Evolutionary conservation across 345 rosid species (phyloP).

Genomic region (Iberis pinnata): DNA sequence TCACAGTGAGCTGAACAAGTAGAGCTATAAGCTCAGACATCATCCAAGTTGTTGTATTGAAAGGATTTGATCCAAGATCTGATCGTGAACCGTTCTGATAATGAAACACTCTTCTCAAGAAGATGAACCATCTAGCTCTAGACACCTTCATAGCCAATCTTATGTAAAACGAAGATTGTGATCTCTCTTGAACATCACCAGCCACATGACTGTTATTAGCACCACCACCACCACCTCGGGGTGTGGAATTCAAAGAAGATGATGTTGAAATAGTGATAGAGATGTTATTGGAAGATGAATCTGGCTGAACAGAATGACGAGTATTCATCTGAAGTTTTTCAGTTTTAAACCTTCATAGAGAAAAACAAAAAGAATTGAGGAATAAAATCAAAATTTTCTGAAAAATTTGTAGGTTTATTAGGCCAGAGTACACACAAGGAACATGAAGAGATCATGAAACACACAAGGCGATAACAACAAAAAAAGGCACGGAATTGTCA

Average conservation of each 20-base stretch:
- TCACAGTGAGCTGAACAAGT: constrained; percentile 56
- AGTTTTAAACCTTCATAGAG: constrained; percentile 15
- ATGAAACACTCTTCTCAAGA: constrained; percentile 91
- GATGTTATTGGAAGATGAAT: constrained; percentile 37
- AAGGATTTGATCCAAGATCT: constrained; percentile 86
- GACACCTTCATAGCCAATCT: constrained; percentile 74
- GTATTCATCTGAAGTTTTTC: constrained; percentile 60
- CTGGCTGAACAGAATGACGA: constrained; percentile 43
- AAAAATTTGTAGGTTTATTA: constrained; percentile 7
- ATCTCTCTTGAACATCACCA: constrained; percentile 38
- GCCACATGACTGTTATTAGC: constrained; percentile 18
- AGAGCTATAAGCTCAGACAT: constrained; percentile 69
- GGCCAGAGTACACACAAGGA: constrained; percentile 12
- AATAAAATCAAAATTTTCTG: constrained; percentile 12
- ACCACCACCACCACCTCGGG: no score
- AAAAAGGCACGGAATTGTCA: constrained; percentile 22
- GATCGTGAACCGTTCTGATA: constrained; percentile 90
- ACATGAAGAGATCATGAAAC: constrained; percentile 23
- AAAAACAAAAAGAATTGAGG: neutral
- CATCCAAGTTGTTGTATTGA: constrained; percentile 85
- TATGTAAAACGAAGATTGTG: constrained; percentile 41
- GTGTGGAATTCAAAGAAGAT: constrained; percentile 40
- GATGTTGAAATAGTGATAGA: constrained; percentile 33
- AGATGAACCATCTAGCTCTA: constrained; percentile 88
- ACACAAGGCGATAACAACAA: neutral